Evolutionary conservation across 176 grass and related monocot genomes (phyloP), one percentile per base, ranked within the genome.

Genomic region (Leersia perrieri): DNA sequence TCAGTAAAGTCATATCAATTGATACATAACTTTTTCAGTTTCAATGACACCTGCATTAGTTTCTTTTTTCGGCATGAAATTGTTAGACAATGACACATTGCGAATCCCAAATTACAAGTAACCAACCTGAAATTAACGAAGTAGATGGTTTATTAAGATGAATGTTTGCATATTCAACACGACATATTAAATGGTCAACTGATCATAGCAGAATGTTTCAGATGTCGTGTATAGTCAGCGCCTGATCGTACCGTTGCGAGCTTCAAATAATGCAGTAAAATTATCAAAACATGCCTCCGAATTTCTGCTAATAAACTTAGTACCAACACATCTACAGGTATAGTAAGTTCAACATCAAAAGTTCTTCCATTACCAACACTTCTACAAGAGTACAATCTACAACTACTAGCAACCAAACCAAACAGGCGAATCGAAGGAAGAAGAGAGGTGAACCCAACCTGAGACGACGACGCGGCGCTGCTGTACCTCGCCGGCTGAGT

Each of bases 381-480:
- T 62, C 14, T 32, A 45, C 41, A 57, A 14, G 13, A 31, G 11
- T 40, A 31, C 76, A 62, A 38, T 10, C 38, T n/a, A 36, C 16
- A 16, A 60, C 25, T 22, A 28, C 7, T 47, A 62, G 14, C 11
- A 65, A 55, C 41, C 40, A 74, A 82, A n/a, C n/a, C n/a, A n/a
- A n/a, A n/a, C n/a, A n/a, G n/a, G n/a, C n/a, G n/a, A n/a, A n/a
- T n/a, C n/a, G n/a, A n/a, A n/a, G n/a, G n/a, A n/a, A 3, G 14
- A 20, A 60, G 29, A 22, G 35, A 18, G 57, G 65, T 3, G 29
- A 70, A 13, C 28, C 70, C 49, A 70, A 87, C 90, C 80, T 88
- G 85, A 39, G 91, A 84, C 3, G 84, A 87, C 33, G 86, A 81
- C 2, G 87, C 80, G 66, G 80, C 49, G 16, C 63, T 40, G 79